Evolutionary conservation across 352 stramenopile species (phyloP).

Genomic region (Globisporangium cylindrosporum): DNA sequence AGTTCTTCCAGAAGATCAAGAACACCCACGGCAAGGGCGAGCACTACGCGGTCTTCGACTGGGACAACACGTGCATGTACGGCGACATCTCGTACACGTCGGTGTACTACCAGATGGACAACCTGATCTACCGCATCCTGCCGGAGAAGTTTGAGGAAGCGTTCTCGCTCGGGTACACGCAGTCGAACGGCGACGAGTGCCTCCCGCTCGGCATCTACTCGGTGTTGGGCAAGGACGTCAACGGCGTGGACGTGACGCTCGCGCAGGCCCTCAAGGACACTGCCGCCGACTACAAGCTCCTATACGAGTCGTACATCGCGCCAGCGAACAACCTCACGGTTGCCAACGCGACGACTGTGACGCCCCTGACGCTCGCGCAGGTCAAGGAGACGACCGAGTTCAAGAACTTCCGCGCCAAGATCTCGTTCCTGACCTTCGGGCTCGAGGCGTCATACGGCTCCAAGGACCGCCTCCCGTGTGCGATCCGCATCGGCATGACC

Average conservation of each 20-base stretch:
- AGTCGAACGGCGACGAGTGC: constrained; percentile 37
- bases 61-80: neutral
- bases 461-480: neutral
- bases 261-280: constrained; percentile 28
- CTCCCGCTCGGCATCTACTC: constrained; percentile 40
- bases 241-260: constrained; percentile 49
- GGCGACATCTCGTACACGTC: neutral
- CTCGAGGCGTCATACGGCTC: neutral
- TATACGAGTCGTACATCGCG: constrained; percentile 54
- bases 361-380: neutral
- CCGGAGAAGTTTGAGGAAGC: neutral
- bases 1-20: neutral
- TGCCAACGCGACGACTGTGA: no score
- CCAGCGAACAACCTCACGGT: constrained; percentile 43
- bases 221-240: constrained; percentile 42
- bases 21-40: neutral
- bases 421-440: neutral
- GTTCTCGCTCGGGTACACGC: neutral
- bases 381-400: neutral
- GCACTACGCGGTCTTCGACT: neutral
- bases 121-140: neutral
- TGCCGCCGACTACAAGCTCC: constrained; percentile 42
- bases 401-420: neutral
- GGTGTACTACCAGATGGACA: neutral
- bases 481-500: neutral